These are phyloP conservation scores for Prosopis cineraria DNA, from an alignment of 306 rosid species.

Conservation along the genomic window DNA sequence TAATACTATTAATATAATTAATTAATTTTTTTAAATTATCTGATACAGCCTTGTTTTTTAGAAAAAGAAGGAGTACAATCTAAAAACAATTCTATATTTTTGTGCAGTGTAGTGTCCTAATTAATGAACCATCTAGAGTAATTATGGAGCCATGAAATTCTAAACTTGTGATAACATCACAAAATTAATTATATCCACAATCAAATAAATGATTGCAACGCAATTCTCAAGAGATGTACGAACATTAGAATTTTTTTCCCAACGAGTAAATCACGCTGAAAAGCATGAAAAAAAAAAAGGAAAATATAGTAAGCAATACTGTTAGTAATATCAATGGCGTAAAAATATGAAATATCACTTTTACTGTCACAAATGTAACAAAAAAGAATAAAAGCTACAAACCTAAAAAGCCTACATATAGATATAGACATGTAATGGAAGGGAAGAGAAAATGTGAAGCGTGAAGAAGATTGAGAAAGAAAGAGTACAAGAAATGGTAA, in stretches of 20 bases:
- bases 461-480: neutral
- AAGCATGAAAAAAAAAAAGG: neutral
- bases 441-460: neutral
- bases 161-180: neutral
- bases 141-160: neutral
- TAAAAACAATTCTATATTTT: no score
- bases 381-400: neutral
- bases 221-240: neutral
- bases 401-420: neutral
- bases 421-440: neutral
- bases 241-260: neutral
- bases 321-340: neutral
- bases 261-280: neutral
- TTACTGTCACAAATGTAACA: neutral
- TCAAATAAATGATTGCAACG: neutral
- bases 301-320: no score
- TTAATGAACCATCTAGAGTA: no score
- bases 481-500: slow-evolving; percentile 6
- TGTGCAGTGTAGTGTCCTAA: no score
- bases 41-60: no score
- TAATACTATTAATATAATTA: no score
- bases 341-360: neutral
- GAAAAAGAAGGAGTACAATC: no score
- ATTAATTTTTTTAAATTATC: no score
- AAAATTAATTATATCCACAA: neutral